These are phyloP conservation scores for Rosa chinensis DNA, from an alignment of 306 rosid genomes.

Conservation along the genomic window DNA sequence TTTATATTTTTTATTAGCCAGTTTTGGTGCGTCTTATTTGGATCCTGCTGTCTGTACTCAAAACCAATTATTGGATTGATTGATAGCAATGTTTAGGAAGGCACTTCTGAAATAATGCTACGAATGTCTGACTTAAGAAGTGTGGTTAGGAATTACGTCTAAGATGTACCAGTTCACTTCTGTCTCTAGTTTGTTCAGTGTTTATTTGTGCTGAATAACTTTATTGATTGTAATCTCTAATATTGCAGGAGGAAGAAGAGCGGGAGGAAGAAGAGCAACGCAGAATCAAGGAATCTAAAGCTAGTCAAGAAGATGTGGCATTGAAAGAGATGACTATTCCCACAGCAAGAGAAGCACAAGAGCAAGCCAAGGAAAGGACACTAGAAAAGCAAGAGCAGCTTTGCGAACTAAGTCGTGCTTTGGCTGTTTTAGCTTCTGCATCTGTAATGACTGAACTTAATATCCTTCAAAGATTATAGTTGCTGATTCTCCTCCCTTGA, in stretches of 20 bases:
- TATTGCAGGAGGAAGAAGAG: constrained; percentile 79
- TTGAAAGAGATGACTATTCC: constrained; percentile 76
- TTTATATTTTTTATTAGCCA: background rate
- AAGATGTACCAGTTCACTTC: constrained; percentile 20
- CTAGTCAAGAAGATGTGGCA: constrained; percentile 62
- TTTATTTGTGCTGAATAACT: constrained; percentile 23
- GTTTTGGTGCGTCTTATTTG: constrained; percentile 24
- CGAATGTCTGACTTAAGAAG: background rate
- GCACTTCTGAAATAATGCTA: background rate
- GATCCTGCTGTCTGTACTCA: constrained; percentile 11
- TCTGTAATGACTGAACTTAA: constrained; percentile 66
- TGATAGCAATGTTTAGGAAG: background rate
- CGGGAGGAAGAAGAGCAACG: constrained; percentile 68
- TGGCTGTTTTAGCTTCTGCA: constrained; percentile 95
- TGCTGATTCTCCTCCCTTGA: constrained; percentile 3
- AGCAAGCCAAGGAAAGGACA: constrained; percentile 64
- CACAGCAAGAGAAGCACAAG: constrained; percentile 69
- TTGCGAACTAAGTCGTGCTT: constrained; percentile 87
- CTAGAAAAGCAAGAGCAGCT: constrained; percentile 83
- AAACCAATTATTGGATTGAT: constrained; percentile 5
- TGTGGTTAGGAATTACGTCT: constrained; percentile 4
- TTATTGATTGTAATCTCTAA: background rate
- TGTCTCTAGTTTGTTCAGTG: constrained; percentile 13
- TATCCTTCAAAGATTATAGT: constrained; percentile 14
- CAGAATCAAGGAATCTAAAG: constrained; percentile 50